Conservation (phyloP, 257 asterid genomes). For the Solanum corneliomulleri region DNA sequence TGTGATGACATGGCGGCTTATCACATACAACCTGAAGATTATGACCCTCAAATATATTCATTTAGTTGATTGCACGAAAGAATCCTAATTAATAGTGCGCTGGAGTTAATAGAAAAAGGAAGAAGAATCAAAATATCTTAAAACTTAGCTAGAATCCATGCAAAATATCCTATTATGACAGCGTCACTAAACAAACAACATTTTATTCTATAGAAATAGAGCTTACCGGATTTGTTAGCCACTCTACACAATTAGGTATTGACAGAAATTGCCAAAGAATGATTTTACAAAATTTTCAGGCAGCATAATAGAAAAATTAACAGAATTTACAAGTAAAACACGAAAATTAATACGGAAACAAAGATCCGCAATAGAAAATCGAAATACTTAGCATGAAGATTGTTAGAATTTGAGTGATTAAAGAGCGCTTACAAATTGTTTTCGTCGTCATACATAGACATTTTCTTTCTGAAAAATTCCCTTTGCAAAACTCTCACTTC, state of each 20-base stretch:
- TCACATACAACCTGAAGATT: not conserved
- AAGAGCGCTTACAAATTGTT: not conserved
- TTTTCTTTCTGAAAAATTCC: not conserved
- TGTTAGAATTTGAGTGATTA: not conserved
- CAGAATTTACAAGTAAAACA: not conserved
- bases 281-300: not conserved
- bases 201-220: not conserved
- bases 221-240: not conserved
- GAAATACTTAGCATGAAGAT: not conserved
- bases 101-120: not conserved
- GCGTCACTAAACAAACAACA: not conserved
- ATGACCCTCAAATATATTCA: not conserved
- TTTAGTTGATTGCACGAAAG: not conserved
- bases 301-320: not conserved
- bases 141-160: not conserved
- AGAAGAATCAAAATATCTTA: not conserved
- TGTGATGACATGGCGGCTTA: not conserved
- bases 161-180: not conserved
- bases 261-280: not conserved
- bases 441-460: constrained; percentile 32
- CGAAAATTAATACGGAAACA: not conserved
- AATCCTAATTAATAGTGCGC: not conserved
- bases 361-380: not conserved
- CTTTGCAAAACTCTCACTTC: not conserved
- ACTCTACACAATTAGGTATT: not conserved